Evolutionary conservation across 2,329 filamentous ascomycete genomes (phyloP).

Genomic region (Alternaria triticimaculans): DNA sequence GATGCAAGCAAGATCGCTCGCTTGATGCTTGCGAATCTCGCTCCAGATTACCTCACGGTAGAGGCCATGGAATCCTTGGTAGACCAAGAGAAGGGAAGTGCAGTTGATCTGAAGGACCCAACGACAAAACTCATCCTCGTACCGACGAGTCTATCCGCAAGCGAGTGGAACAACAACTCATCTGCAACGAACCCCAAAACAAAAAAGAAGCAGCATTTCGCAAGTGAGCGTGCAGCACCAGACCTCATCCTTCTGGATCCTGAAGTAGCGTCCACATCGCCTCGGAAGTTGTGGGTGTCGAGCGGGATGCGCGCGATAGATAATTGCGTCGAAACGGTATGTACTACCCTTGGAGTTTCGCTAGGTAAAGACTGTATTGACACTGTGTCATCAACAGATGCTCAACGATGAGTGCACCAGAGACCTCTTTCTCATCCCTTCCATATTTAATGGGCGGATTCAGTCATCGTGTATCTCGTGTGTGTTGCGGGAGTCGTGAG

Average conservation of each 20-base stretch:
- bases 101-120: conserved; percentile 21
- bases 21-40: conserved; percentile 27
- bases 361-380: not conserved
- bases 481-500: too few relatives aligned
- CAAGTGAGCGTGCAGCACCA: conserved; percentile 19
- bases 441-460: too few relatives aligned
- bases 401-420: conserved; percentile 21
- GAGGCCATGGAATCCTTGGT: conserved; percentile 32
- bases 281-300: conserved; percentile 33
- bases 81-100: conserved; percentile 24
- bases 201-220: conserved; percentile 37
- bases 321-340: conserved; percentile 38
- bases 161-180: conserved; percentile 34
- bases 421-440: too few relatives aligned
- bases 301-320: conserved; percentile 38
- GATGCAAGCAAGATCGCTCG: conserved; percentile 38
- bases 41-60: conserved; percentile 14
- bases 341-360: not conserved
- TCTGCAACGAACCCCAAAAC: conserved; percentile 26
- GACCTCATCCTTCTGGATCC: conserved; percentile 33
- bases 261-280: conserved; percentile 31
- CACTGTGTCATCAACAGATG: conserved; percentile 5
- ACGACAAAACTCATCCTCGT: conserved; percentile 26
- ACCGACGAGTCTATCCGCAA: conserved; percentile 33
- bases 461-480: too few relatives aligned